Percentiles rank a stretch among this genome's conserved stretches.
phyloP scores from a whole-genome alignment of 2,329 filamentous ascomycete species.

The Hortaea werneckii region DNA sequence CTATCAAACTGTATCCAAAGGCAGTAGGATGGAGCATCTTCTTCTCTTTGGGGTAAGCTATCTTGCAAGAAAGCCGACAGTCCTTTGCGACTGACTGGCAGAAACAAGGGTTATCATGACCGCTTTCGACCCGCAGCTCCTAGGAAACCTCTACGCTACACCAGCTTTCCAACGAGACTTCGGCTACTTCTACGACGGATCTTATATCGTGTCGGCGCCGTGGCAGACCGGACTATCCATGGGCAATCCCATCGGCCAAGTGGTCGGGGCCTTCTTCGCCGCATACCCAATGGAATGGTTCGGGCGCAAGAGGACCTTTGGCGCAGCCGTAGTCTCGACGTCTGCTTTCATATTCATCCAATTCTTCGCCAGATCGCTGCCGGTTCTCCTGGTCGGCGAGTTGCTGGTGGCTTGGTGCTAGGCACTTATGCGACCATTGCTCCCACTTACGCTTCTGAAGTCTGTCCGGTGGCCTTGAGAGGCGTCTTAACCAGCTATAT shows the following conservation, averaged over 20 bases:
- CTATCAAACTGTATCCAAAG: conserved; percentile 35
- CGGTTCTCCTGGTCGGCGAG: conserved; percentile 50
- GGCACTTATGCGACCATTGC: conserved; percentile 49
- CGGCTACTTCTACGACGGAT: conserved; percentile 39
- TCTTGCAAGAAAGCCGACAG: neutral
- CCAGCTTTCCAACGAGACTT: conserved; percentile 49
- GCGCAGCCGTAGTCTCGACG: conserved; percentile 27
- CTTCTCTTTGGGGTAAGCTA: conserved; percentile 41
- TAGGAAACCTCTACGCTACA: conserved; percentile 52
- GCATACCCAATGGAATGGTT: conserved; percentile 26
- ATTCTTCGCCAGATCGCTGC: conserved; percentile 49
- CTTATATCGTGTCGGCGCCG: conserved; percentile 27
- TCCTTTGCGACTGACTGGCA: neutral
- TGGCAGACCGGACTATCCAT: conserved; percentile 35
- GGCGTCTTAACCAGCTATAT: conserved; percentile 50
- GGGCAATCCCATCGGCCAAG: conserved; percentile 48
- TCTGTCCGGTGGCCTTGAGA: conserved; percentile 49
- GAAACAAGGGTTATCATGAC: neutral
- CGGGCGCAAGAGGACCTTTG: conserved; percentile 24
- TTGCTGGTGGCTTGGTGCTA: conserved; percentile 51
- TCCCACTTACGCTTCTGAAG: conserved; percentile 57
- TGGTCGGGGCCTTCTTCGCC: conserved; percentile 33
- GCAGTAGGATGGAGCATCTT: conserved; percentile 48
- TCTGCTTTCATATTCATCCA: conserved; percentile 50
- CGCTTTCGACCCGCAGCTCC: conserved; percentile 54